Evolutionary conservation across 1,284 basidiomycete species (phyloP), one percentile per base, ranked within the genome.

Genomic region (Wallemia ichthyophaga): DNA sequence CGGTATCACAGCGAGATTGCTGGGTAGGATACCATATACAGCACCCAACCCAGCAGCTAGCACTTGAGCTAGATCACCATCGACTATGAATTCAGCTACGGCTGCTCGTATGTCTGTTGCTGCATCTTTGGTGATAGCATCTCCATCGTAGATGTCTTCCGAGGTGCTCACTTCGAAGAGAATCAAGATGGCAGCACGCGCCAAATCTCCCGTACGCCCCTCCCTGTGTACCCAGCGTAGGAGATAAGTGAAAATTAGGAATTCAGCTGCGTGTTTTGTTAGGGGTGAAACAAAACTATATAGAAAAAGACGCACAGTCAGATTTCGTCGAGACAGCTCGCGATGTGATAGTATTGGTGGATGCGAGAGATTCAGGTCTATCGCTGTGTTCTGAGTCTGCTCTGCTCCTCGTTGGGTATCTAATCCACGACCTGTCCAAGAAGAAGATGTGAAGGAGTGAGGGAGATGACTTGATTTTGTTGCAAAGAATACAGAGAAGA

Each of bases 31-130:
- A 1, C 89, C 94, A 67, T 92, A 96, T 1, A 92, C 83, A 0
- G 92, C 92, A 1, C 88, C 85, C 11, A 98, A 70, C 17, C 91
- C 88, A 2, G 92, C 94, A 2, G 83, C 88, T 57, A 98, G 77
- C 1, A 98, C 91, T 62, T 96, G 89, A 19, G 88, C 85, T 69
- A 95, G 94, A 71, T 95, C 91, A 7, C 89, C 88, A 65, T 94
- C 85, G 19, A 94, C 76, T 58, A 96, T 85, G 67, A 89, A 95
- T 67, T 89, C 85, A 25, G 83, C 85, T 55, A 89, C 73, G n/a
- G 82, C 85, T 21, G 37, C 37, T 11, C n/a, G 11, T 48, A 48
- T 48, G 37, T 48, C 37, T 59, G 85, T 73, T 13, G 81, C 81
- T 2, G 85, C 84, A 65, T 88, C 84, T 27, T 78, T 78, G 53